Conservation (phyloP, 768 basidiomycete species). For the Lepiota venenata region DNA sequence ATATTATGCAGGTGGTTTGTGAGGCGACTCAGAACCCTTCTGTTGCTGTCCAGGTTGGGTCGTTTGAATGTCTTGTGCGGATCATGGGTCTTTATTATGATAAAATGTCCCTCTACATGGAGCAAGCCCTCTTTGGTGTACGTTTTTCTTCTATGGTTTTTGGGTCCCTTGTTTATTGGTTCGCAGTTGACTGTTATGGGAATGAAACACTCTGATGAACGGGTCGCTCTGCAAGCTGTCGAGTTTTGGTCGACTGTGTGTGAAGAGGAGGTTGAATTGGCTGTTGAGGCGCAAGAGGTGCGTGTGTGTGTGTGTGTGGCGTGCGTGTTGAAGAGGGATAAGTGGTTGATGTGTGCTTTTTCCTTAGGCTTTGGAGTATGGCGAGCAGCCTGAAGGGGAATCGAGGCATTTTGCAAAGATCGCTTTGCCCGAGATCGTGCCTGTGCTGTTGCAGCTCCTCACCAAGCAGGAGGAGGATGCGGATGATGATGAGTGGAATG, state of each 20-base stretch:
- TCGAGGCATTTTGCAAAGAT: slow-evolving; percentile 92
- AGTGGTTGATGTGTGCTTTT: slow-evolving; percentile 11
- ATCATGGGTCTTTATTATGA: slow-evolving; percentile 99
- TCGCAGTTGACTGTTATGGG: slow-evolving; percentile 92
- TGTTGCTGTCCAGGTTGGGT: slow-evolving; percentile 86
- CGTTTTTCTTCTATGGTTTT: slow-evolving; percentile 28
- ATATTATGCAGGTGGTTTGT: slow-evolving; percentile 99
- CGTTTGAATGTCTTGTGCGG: slow-evolving; percentile 92
- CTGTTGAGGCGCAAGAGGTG: slow-evolving; percentile 90
- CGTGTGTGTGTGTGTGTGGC: slow-evolving; percentile 13
- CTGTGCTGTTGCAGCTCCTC: slow-evolving; percentile 84
- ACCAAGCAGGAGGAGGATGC: slow-evolving; percentile 95
- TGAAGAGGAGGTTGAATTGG: slow-evolving; percentile 93
- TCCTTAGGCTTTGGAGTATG: slow-evolving; percentile 80
- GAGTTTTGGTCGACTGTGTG: slow-evolving; percentile 99
- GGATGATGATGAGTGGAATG: slow-evolving; percentile 98
- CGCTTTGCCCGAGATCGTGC: slow-evolving; percentile 91
- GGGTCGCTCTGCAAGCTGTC: slow-evolving; percentile 92
- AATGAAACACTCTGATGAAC: slow-evolving; percentile 91
- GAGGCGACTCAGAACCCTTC: slow-evolving; percentile 90
- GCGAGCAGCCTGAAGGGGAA: slow-evolving; percentile 80
- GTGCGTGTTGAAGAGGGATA: neutral
- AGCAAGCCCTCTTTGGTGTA: slow-evolving; percentile 96
- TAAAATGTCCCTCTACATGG: slow-evolving; percentile 99
- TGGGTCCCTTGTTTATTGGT: slow-evolving; percentile 10